phyloP scores from a whole-genome alignment of 371 early-diverging fungal genomes.

The Mucor plumbeus region DNA sequence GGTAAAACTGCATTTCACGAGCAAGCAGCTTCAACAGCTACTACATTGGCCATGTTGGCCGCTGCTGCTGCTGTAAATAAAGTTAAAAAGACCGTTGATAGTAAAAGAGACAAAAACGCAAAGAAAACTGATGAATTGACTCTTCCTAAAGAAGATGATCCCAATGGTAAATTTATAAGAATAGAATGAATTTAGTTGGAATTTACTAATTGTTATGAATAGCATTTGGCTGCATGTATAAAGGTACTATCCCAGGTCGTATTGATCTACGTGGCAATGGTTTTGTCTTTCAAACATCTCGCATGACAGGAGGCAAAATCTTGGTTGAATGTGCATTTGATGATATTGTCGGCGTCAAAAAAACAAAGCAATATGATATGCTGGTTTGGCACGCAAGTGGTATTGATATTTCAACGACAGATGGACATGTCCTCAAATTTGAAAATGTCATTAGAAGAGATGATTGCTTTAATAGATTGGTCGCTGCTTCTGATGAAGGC shows the following conservation, averaged over 20 bases:
- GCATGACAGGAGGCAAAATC: slow-evolving; percentile 40
- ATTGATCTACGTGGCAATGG: slow-evolving; percentile 25
- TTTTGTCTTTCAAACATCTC: slow-evolving; percentile 44
- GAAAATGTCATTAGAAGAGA: slow-evolving; percentile 48
- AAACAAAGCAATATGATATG: slow-evolving; percentile 44
- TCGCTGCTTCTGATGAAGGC: slow-evolving; percentile 38
- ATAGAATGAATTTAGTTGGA: too few relatives aligned
- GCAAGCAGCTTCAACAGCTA: slow-evolving; percentile 28
- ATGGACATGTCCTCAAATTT: slow-evolving; percentile 42
- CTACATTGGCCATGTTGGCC: slow-evolving; percentile 38
- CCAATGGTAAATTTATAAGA: neutral
- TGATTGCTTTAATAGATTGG: slow-evolving; percentile 48
- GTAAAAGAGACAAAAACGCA: slow-evolving; percentile 8
- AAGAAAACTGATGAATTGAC: slow-evolving; percentile 2
- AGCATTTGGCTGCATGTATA: slow-evolving; percentile 45
- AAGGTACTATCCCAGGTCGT: slow-evolving; percentile 42
- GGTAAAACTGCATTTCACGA: slow-evolving; percentile 19
- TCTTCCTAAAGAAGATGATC: slow-evolving; percentile 7
- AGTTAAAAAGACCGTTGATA: slow-evolving; percentile 31
- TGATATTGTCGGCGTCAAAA: slow-evolving; percentile 44
- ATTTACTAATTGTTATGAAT: neutral
- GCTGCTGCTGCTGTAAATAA: slow-evolving; percentile 35
- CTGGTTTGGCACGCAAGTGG: slow-evolving; percentile 47
- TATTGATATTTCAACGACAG: slow-evolving; percentile 33
- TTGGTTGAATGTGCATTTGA: slow-evolving; percentile 39